Evolutionary conservation across 2,329 filamentous ascomycete species (phyloP).

Genomic region (Lomentospora prolificans): DNA sequence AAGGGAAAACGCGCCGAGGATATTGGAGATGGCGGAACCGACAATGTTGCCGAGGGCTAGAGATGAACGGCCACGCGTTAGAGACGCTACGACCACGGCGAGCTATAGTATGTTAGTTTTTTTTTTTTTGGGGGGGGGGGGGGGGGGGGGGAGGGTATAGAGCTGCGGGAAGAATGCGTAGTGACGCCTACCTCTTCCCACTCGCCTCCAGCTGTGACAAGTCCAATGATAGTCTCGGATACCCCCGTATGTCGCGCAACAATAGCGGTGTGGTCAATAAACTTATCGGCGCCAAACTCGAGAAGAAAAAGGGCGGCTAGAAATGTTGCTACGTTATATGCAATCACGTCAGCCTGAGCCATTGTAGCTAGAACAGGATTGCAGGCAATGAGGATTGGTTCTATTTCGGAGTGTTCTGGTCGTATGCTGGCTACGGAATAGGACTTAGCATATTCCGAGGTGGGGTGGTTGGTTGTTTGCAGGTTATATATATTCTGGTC

Average conservation of each 20-base stretch:
- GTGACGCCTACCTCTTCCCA: slow-evolving; percentile 40
- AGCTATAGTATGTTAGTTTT: slow-evolving; percentile 20
- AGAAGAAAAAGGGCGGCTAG: slow-evolving; percentile 36
- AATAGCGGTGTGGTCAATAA: slow-evolving; percentile 39
- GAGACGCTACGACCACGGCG: slow-evolving; percentile 36
- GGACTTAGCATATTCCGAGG: too few relatives aligned
- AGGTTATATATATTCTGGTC: too few relatives aligned
- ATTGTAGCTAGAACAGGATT: too few relatives aligned
- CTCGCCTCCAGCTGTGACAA: slow-evolving; percentile 45
- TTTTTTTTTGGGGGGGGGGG: too few relatives aligned
- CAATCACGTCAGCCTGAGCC: neutral
- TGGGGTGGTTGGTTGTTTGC: too few relatives aligned
- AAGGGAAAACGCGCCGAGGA: slow-evolving; percentile 44
- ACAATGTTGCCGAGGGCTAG: slow-evolving; percentile 44
- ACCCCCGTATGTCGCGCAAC: slow-evolving; percentile 33
- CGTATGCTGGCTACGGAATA: too few relatives aligned
- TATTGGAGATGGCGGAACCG: slow-evolving; percentile 44
- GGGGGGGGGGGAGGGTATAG: too few relatives aligned
- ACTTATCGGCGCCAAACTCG: slow-evolving; percentile 41
- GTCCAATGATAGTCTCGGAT: slow-evolving; percentile 35
- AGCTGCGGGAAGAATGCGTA: slow-evolving; percentile 11
- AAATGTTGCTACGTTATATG: slow-evolving; percentile 27
- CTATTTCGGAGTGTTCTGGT: too few relatives aligned
- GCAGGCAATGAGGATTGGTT: too few relatives aligned
- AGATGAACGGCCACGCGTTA: slow-evolving; percentile 33